Evolutionary conservation across 768 basidiomycete species (phyloP), one percentile per base, ranked within the genome.

Genomic region (Leucosporidium scottii): DNA sequence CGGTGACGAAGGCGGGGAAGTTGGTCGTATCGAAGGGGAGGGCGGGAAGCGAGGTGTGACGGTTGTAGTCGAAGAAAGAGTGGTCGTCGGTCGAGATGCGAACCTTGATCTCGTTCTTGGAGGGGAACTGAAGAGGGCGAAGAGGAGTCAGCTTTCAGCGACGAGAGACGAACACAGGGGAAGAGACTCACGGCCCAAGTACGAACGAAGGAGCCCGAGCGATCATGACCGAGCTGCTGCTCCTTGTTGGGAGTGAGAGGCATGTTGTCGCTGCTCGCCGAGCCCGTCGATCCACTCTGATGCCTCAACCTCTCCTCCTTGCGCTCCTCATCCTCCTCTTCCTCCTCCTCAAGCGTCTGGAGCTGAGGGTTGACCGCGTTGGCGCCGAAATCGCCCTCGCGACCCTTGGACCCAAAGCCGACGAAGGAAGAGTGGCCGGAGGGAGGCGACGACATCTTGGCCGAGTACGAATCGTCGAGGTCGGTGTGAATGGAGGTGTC

Each of bases 11-110:
- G 0, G 72, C 68, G 44, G 68, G 71, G 31, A 73, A 66, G 61
- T 67, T 64, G 49, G 65, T 57, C 21, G 62, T 61, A 48, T 62
- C 53, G 59, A 70, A 62, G 1, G 69, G 72, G 1, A 68, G 72
- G 1, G 72, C 58, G 17, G 72, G 69, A 10, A 73, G 69, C 34
- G 72, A 73, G 59, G 65, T 62, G 72, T 73, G 72, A 62, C 69
- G 69, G 63, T 69, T 65, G 72, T 67, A 64, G 30, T 68, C 68
- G 50, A 73, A 73, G 66, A 73, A 73, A 5, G 61, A 47, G 51
- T 55, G 54, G 54, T 73, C 72, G 23, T 72, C 71, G 61, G 64
- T 30, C 44, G 67, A 69, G n/a, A 58, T 30, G 23, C 67, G 67
- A 0, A 62, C 56, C 50, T 67, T 66, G 34, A 69, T 50, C 51